A percentile compares a stretch with the other conserved stretches of the same genome.
Evolutionary conservation across 2,329 filamentous ascomycete genomes (phyloP).

Genomic region (Colletotrichum musae): DNA sequence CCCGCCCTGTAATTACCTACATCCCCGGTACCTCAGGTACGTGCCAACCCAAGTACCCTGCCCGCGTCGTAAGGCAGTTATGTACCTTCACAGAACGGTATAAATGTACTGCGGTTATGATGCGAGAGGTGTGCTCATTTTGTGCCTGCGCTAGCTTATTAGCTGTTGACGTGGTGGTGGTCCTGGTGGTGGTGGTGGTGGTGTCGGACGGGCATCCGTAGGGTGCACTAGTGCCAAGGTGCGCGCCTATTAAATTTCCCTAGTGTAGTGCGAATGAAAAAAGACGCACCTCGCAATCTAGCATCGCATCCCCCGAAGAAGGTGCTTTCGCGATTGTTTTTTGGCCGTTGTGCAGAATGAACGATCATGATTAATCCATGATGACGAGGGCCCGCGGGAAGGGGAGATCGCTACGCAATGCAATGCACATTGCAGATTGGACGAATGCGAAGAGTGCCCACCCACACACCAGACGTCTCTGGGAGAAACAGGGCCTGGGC

Average conservation of each 20-base stretch:
- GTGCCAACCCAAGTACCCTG: neutral
- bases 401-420: slow-evolving; percentile 7
- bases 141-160: slow-evolving; percentile 22
- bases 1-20: neutral
- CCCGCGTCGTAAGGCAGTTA: neutral
- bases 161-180: slow-evolving; percentile 8
- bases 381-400: neutral
- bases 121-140: neutral
- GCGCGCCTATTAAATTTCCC: too few relatives aligned
- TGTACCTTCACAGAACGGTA: neutral
- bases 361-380: neutral
- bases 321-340: too few relatives aligned
- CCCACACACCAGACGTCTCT: neutral
- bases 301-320: too few relatives aligned
- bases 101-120: too few relatives aligned
- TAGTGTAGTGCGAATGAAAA: neutral
- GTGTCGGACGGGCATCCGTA: neutral
- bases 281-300: neutral
- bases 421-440: slow-evolving; percentile 21
- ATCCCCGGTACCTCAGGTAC: neutral
- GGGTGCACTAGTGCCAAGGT: neutral
- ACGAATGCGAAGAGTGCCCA: slow-evolving; percentile 5
- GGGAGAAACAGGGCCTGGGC: slow-evolving; percentile 20
- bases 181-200: neutral
- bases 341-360: neutral